Evolutionary conservation across 2,329 filamentous ascomycete genomes (phyloP), one percentile per base, ranked within the genome.

Genomic region (Alternaria sp.): DNA sequence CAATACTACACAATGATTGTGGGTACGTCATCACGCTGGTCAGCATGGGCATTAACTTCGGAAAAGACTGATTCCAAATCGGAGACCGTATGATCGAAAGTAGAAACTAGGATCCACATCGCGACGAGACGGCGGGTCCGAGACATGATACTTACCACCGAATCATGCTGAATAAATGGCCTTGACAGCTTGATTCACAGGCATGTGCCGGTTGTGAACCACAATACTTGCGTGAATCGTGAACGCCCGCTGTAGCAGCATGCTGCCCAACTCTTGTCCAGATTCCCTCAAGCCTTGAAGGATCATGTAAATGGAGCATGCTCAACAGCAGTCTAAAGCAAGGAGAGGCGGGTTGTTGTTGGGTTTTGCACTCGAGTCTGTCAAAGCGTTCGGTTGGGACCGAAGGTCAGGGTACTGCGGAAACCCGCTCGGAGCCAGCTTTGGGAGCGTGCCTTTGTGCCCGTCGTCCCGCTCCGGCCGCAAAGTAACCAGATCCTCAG

Each of bases 391-490:
- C 70, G 68, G 71, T 57, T 65, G 58, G 54, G 61, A 55, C 73
- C 73, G 72, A 72, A 42, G 20, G 59, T 64, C 62, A 69, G 62
- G 64, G 68, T 67, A 66, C 61, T 58, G 46, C 60, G 58, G 68
- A 63, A 67, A 57, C 57, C 48, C 57, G 53, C 59, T 62, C 64
- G 65, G 66, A 72, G 71, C 72, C 73, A 75, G 58, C 54, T 57
- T 65, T 64, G 60, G 73, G 73, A 70, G 69, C 73, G 73, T 77
- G 74, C 73, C 59, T 68, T 68, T 70, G 59, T 70, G 61, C 63
- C 67, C 69, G 68, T 68, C 59, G 51, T 72, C 72, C 73, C 72
- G 70, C 67, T 66, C 74, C 73, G 69, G 62, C 72, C 74, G 69
- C 65, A 64, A 64, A 64, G 66, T 53, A 67, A 68, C 65, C 67